Percentiles rank a stretch among this genome's conserved stretches.
These are phyloP conservation scores for Naganishia vaughanmartiniae DNA, from an alignment of 768 basidiomycete species.

Conservation along the genomic window DNA sequence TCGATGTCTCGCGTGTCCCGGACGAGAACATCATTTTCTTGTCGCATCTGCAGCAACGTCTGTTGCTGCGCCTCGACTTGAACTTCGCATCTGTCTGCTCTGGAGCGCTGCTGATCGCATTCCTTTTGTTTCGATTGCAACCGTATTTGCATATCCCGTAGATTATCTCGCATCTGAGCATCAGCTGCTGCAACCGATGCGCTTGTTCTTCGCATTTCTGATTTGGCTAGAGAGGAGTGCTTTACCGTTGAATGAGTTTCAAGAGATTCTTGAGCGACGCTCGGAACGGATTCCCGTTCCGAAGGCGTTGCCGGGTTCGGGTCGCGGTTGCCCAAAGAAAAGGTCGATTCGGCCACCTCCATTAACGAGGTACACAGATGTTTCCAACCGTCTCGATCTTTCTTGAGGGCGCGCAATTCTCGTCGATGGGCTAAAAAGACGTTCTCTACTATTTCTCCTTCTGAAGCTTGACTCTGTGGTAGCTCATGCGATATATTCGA, in stretches of 20 bases:
- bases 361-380: conserved; percentile 10
- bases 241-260: background rate
- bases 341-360: background rate
- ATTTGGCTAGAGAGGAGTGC: background rate
- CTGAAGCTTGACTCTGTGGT: background rate
- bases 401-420: background rate
- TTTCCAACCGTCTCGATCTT: conserved; percentile 18
- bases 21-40: background rate
- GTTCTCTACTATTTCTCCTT: background rate
- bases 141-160: conserved; percentile 10
- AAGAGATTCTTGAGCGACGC: background rate
- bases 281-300: background rate
- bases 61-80: background rate
- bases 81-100: background rate
- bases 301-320: background rate
- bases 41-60: background rate
- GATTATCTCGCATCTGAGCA: conserved; percentile 1
- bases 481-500: too few species aligned
- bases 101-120: background rate
- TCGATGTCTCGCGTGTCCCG: conserved; percentile 7
- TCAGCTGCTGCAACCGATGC: background rate
- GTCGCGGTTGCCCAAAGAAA: background rate
- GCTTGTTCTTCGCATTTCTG: background rate
- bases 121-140: conserved; percentile 8
- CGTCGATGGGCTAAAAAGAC: conserved; percentile 13